Conservation (phyloP, 2,329 filamentous ascomycete species). For the Pseudofabraea citricarpa region DNA sequence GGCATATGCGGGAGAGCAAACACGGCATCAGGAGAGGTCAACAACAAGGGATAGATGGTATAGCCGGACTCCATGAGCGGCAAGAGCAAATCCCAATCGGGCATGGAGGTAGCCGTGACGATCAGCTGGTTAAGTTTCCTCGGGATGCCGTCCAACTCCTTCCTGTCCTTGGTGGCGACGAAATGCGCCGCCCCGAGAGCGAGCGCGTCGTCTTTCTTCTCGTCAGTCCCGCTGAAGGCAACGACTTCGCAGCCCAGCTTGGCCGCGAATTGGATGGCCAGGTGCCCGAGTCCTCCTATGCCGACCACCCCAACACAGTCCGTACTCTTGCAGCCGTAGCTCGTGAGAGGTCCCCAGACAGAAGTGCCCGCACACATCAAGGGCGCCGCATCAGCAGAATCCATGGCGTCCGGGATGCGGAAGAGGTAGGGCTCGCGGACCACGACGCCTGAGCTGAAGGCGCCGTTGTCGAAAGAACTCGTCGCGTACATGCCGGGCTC, state of each 20-base stretch:
- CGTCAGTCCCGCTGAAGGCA: slow-evolving; percentile 50
- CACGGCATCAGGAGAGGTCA: too few species aligned
- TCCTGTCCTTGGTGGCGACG: slow-evolving; percentile 32
- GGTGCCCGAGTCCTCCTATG: slow-evolving; percentile 55
- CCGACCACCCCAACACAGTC: slow-evolving; percentile 39
- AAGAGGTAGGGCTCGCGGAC: slow-evolving; percentile 33
- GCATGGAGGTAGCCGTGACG: too few species aligned
- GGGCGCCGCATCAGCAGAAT: slow-evolving; percentile 32
- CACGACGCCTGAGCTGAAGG: slow-evolving; percentile 34
- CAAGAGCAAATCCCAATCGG: too few species aligned
- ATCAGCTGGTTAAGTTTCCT: slow-evolving; percentile 17
- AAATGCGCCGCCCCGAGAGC: slow-evolving; percentile 56
- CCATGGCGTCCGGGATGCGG: slow-evolving; percentile 30
- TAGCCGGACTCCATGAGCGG: too few species aligned
- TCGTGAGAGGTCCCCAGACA: slow-evolving; percentile 26
- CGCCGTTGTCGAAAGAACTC: slow-evolving; percentile 39
- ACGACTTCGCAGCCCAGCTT: slow-evolving; percentile 59
- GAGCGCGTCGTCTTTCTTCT: slow-evolving; percentile 58
- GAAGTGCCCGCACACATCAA: slow-evolving; percentile 42
- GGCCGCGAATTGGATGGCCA: slow-evolving; percentile 56
- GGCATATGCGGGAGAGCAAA: too few species aligned
- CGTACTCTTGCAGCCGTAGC: slow-evolving; percentile 27
- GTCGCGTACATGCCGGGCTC: slow-evolving; percentile 33
- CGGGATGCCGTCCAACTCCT: slow-evolving; percentile 19
- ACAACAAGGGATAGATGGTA: too few species aligned